Evolutionary conservation across 192 early-diverging fungal species (phyloP).

Genomic region (Umbelopsis ramanniana): DNA sequence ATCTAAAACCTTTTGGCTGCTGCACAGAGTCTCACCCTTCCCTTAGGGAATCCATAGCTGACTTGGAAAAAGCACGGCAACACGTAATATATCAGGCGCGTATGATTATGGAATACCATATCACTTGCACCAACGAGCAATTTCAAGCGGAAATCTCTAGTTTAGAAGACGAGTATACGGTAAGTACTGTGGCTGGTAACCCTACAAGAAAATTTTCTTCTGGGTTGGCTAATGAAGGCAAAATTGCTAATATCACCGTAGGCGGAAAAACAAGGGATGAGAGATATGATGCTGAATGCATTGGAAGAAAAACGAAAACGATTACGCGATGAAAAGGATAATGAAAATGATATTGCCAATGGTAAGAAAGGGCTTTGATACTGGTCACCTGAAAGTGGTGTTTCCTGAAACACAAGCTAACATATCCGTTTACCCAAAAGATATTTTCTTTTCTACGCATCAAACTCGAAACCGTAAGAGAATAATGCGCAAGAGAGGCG

Average conservation of each 20-base stretch:
- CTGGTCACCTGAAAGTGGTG: too few species aligned
- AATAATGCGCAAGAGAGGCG: slow-evolving; percentile 11
- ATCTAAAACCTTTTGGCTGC: background rate
- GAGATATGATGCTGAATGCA: slow-evolving; percentile 19
- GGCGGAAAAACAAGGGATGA: slow-evolving; percentile 20
- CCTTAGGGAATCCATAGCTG: background rate
- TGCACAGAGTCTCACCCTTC: background rate
- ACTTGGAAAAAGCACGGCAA: slow-evolving; percentile 1
- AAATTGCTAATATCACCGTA: background rate
- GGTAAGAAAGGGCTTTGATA: background rate
- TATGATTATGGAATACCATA: slow-evolving; percentile 12
- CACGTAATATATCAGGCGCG: background rate
- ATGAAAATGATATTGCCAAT: slow-evolving; percentile 21
- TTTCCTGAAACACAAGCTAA: too few species aligned
- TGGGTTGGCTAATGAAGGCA: too few species aligned
- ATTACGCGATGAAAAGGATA: slow-evolving; percentile 15
- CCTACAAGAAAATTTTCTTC: too few species aligned
- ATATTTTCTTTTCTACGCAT: slow-evolving; percentile 22
- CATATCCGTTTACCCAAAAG: background rate
- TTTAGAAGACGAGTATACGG: slow-evolving; percentile 17
- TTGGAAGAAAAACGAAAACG: slow-evolving; percentile 16
- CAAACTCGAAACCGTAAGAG: slow-evolving; percentile 15
- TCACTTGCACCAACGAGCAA: slow-evolving; percentile 6
- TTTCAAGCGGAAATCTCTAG: slow-evolving; percentile 10
- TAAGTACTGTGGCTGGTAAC: background rate